These are phyloP conservation scores for Sclerotinia minor DNA, from an alignment of 2,329 filamentous ascomycete species.

Conservation along the genomic window DNA sequence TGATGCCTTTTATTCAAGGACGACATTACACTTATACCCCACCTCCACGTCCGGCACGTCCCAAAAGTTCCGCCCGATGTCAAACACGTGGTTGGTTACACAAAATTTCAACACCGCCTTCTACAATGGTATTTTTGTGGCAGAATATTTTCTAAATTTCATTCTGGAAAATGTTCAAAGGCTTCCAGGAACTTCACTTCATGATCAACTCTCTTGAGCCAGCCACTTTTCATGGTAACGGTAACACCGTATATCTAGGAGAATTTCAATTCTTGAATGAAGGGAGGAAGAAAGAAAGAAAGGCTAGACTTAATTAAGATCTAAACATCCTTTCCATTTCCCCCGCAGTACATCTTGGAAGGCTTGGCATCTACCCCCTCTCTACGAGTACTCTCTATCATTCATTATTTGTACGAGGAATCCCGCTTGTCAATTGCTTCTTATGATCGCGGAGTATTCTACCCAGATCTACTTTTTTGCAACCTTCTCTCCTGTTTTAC, in stretches of 20 bases:
- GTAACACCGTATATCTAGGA: background rate
- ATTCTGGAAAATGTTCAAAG: background rate
- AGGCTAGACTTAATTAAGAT: background rate
- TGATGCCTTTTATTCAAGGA: background rate
- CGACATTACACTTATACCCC: no score
- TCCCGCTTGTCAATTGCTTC: no score
- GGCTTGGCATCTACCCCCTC: background rate
- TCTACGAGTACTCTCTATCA: background rate
- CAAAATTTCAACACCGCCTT: background rate
- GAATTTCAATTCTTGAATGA: background rate
- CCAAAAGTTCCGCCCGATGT: no score
- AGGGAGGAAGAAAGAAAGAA: background rate
- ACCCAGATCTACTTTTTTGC: background rate
- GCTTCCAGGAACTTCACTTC: background rate
- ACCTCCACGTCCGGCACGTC: background rate
- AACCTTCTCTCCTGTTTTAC: background rate
- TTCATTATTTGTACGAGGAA: background rate
- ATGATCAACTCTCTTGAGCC: background rate
- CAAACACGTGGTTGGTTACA: background rate
- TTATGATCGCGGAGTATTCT: no score
- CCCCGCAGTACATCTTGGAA: background rate
- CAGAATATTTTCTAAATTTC: conserved; percentile 2
- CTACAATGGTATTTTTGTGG: background rate
- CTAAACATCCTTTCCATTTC: background rate
- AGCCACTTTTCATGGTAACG: background rate